phyloP scores from a whole-genome alignment of 331 rosid species.

The Rosa hybrid region DNA sequence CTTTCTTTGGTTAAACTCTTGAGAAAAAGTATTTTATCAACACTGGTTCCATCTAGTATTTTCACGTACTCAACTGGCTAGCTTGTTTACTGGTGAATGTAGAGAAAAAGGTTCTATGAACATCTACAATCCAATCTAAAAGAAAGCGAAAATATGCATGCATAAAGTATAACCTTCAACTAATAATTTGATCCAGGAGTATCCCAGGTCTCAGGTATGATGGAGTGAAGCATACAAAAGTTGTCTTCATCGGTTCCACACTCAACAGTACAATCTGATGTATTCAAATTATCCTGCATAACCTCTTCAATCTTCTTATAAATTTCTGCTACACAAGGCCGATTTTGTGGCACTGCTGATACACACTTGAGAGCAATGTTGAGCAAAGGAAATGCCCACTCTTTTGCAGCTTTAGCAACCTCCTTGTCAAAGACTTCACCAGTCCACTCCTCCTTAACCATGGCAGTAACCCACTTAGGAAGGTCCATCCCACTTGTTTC shows the following conservation, averaged over 20 bases:
- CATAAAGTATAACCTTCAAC: background rate
- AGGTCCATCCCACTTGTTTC: slow-evolving; percentile 60
- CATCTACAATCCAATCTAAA: background rate
- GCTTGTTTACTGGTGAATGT: slow-evolving; percentile 3
- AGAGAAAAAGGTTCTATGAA: slow-evolving; percentile 15
- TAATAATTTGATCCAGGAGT: slow-evolving; percentile 42
- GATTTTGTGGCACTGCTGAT: slow-evolving; percentile 44
- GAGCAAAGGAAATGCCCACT: slow-evolving; percentile 62
- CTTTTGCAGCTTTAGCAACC: slow-evolving; percentile 44
- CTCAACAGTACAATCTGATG: slow-evolving; percentile 26
- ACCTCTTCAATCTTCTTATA: slow-evolving; percentile 60
- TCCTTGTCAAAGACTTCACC: slow-evolving; percentile 78
- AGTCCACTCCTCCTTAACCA: slow-evolving; percentile 82
- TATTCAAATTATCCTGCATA: slow-evolving; percentile 20
- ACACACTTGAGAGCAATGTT: slow-evolving; percentile 65
- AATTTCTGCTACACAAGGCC: slow-evolving; percentile 53
- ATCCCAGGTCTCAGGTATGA: slow-evolving; percentile 41
- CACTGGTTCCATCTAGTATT: no score
- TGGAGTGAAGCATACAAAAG: slow-evolving; percentile 29
- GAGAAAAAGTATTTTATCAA: no score
- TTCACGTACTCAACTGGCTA: background rate
- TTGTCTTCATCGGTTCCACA: background rate
- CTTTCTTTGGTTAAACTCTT: no score
- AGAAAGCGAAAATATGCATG: background rate
- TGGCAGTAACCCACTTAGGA: slow-evolving; percentile 75